These are phyloP conservation scores for Scedosporium apiospermum DNA, from an alignment of 2,329 filamentous ascomycete species.

Conservation along the genomic window DNA sequence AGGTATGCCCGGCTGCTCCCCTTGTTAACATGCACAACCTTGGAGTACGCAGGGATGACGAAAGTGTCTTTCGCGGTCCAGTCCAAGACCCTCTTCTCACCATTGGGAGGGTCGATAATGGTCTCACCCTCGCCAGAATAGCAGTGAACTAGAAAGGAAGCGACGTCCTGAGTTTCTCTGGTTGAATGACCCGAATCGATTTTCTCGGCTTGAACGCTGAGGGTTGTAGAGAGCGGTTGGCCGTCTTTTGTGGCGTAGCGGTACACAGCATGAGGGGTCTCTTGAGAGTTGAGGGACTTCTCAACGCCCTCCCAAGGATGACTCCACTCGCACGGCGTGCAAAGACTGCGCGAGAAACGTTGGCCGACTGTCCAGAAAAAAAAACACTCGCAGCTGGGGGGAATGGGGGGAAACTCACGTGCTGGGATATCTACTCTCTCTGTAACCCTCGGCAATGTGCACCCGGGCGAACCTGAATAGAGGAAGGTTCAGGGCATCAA, in stretches of 20 bases:
- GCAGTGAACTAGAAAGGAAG: slow-evolving; percentile 44
- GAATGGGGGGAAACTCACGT: slow-evolving; percentile 15
- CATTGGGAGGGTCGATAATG: slow-evolving; percentile 22
- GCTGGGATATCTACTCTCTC: slow-evolving; percentile 37
- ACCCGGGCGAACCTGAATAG: slow-evolving; percentile 39
- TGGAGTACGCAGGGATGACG: slow-evolving; percentile 41
- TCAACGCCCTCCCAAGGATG: slow-evolving; percentile 36
- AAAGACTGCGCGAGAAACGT: slow-evolving; percentile 9
- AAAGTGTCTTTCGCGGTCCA: slow-evolving; percentile 44
- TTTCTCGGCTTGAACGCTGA: slow-evolving; percentile 39
- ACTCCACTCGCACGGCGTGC: slow-evolving; percentile 28
- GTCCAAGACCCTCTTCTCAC: slow-evolving; percentile 21
- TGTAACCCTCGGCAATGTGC: slow-evolving; percentile 44
- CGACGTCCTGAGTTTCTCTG: slow-evolving; percentile 30
- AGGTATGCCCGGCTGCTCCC: slow-evolving; percentile 21
- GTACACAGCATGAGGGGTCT: slow-evolving; percentile 19
- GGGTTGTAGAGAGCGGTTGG: slow-evolving; percentile 28
- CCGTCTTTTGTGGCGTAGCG: slow-evolving; percentile 25
- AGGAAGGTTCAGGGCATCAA: slow-evolving; percentile 46
- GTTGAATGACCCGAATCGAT: slow-evolving; percentile 26
- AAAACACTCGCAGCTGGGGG: no score
- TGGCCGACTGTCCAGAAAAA: slow-evolving; percentile 3
- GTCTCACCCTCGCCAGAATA: slow-evolving; percentile 35
- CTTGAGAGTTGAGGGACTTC: slow-evolving; percentile 22
- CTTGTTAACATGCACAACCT: slow-evolving; percentile 33